Conservation (phyloP, 768 basidiomycete genomes). For the Suillus tomentosus region DNA sequence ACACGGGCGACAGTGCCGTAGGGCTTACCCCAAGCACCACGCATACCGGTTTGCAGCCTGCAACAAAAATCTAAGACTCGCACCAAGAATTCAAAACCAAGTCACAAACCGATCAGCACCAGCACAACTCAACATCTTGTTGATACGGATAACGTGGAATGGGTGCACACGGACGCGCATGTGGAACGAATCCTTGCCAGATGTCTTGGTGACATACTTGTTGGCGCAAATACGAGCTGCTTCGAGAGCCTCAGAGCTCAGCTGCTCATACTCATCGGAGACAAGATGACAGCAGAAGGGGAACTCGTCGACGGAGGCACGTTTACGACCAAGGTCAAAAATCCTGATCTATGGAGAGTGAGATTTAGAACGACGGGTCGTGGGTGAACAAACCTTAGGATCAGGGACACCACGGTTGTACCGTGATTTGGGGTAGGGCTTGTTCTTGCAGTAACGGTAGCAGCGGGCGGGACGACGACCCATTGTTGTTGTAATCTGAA, state of each 20-base stretch:
- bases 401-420: constrained; percentile 99
- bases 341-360: constrained; percentile 76
- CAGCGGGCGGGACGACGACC: constrained; percentile 98
- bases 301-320: constrained; percentile 97
- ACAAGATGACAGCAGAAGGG: constrained; percentile 97
- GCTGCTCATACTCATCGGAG: constrained; percentile 97
- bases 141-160: constrained; percentile 98
- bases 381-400: constrained; percentile 62
- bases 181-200: constrained; percentile 99
- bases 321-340: constrained; percentile 95
- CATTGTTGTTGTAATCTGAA: constrained; percentile 55
- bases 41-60: constrained; percentile 96
- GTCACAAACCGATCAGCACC: constrained; percentile 88
- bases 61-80: not conserved
- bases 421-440: constrained; percentile 94
- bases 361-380: not conserved
- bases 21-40: constrained; percentile 99
- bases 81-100: not conserved
- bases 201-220: constrained; percentile 99
- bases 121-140: constrained; percentile 99
- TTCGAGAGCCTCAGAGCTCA: constrained; percentile 95
- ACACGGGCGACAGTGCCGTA: constrained; percentile 98
- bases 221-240: constrained; percentile 99
- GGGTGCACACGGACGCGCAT: constrained; percentile 96
- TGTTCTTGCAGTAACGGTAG: constrained; percentile 99